Base-by-base conservation (phyloP, 306 rosid genomes). In the Quercus aquifolioides region DNA sequence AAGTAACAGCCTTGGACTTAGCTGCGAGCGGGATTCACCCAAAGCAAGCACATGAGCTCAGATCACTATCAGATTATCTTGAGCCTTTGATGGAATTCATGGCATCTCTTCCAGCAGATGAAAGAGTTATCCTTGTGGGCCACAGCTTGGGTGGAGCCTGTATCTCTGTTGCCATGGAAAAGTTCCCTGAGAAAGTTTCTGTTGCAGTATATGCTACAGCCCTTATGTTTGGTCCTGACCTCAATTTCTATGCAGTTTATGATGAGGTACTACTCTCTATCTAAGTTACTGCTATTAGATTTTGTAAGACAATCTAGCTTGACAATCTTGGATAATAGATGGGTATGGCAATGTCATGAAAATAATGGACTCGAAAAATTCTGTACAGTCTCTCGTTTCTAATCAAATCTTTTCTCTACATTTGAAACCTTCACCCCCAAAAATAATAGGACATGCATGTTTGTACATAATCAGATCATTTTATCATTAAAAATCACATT, bases 121-220 rank as follows among this genome's bases (percentile, higher is more conserved):
- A 90, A 55, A 72, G 75, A 82, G 88, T 92, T 0, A 84, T 92
- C 58, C 69, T 90, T 15, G 95, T 92, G 2, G 94, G 88, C 2
- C 91, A 86, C 43, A 85, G 93, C 85, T 5, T 75, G 12, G 93
- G 97, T 12, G 91, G 95, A 1, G 8, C 58, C 3, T 43, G 78
- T 54, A 78, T 90, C 41, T 76, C 90, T 13, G 30, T 77, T 56
- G 92, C 94, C 79, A 91, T 93, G 93, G 90, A 89, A 79, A 73
- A 9, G 25, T 91, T 85, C 63, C 94, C 94, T 1, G 25, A 58
- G 6, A 93, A 80, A 46, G 76, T 93, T 19, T 74, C 86, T 3
- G 90, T 33, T 3, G 91, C 89, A 0, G 92, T 88, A 0, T 93
- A 78, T 68, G 78, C 79, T 13, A 5, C 87, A 0, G 85, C 92